Evolutionary conservation across 495 filamentous ascomycete species (phyloP), one percentile per base, ranked within the genome.

Genomic region (Talaromyces adpressus): DNA sequence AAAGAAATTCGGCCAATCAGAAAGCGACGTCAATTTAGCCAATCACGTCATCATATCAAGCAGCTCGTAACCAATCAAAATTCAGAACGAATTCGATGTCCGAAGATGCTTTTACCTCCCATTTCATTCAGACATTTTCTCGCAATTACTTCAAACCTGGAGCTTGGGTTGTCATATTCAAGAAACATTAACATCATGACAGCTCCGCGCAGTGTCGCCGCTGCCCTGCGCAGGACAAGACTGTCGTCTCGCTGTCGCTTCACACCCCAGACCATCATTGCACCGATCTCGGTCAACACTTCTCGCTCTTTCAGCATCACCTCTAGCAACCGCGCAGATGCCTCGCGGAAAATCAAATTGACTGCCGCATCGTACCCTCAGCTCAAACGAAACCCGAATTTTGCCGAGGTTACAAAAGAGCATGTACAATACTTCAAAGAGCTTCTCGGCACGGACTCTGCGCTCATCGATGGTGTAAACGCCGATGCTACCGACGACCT

Each of bases 361-460:
- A 97, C 93, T 41, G 88, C 89, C 63, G 89, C 94, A 58, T 85
- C 86, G 66, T 91, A 98, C 73, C 94, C 94, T 20, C 83, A 90
- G 62, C 75, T 98, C 66, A 84, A 92, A 75, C 83, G 94, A 63
- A 82, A 97, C 69, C 75, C 81, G 32, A 87, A 85, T 39, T 98
- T 93, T 70, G 79, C 67, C 11, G 72, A 84, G 68, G 75, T 95
- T 63, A 89, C 86, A 4, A 70, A 75, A 22, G 88, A 92, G 7
- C 89, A 98, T 82, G 89, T 98, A 22, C 71, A 80, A 59, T 86
- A 84, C 76, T 97, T 98, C 82, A 82, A 87, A 66, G 75, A 82
- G 6, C 76, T 97, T 5, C 81, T 97, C 41, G 90, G 91, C 57
- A 81, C 80, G 22, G 83, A 85, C 47, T 89, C 88, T 8, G 91